Conservation (phyloP, 805 yeast genomes). For the Suhomyces canberraensis region DNA sequence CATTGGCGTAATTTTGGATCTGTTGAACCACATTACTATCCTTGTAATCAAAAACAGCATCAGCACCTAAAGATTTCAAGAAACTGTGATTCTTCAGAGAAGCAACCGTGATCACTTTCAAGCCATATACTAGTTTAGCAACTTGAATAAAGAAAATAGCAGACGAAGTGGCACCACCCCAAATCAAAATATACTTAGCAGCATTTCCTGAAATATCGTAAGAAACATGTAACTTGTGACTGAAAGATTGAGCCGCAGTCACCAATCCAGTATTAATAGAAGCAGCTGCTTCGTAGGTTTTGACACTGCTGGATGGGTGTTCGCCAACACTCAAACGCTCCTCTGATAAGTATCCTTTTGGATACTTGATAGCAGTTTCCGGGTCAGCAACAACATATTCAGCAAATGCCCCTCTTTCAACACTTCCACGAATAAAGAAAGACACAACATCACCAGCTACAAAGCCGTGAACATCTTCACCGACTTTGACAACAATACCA, state of each 20-base stretch:
- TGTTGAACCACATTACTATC: constrained; percentile 22
- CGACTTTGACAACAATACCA: constrained; percentile 53
- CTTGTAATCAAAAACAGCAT: constrained; percentile 25
- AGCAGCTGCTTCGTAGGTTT: constrained; percentile 12
- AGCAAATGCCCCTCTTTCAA: constrained; percentile 56
- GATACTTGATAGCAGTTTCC: constrained; percentile 30
- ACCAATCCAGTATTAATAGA: constrained; percentile 7
- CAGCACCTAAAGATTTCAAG: constrained; percentile 22
- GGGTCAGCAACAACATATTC: constrained; percentile 47
- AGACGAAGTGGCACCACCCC: constrained; percentile 12
- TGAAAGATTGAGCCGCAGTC: constrained; percentile 8
- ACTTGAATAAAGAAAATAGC: constrained; percentile 10
- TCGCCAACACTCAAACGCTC: constrained; percentile 3
- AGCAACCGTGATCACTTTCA: constrained; percentile 12
- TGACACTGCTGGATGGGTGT: constrained; percentile 2
- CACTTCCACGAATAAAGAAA: constrained; percentile 52
- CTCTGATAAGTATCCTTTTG: constrained; percentile 1
- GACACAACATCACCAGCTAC: constrained; percentile 49
- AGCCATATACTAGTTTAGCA: constrained; percentile 10
- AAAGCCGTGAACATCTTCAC: constrained; percentile 30
- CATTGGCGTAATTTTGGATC: constrained; percentile 17
- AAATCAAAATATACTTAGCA: constrained; percentile 20
- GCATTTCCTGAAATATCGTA: constrained; percentile 4
- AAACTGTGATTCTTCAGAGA: constrained; percentile 5
- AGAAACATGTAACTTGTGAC: constrained; percentile 11